These are phyloP conservation scores for Camelina sativa DNA, from an alignment of 345 rosid species.

Conservation along the genomic window DNA sequence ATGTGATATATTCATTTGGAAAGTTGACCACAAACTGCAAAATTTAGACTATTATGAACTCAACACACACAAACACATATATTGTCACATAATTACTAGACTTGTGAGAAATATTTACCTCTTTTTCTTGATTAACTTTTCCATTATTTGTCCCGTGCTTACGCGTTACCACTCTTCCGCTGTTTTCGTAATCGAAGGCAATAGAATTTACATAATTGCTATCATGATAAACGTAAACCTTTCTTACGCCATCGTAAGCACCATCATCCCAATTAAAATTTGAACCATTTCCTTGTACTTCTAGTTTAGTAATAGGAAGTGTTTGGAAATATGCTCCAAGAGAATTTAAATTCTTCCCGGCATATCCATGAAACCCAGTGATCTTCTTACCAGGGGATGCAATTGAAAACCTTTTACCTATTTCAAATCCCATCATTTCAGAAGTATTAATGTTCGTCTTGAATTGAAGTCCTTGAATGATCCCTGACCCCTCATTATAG, in stretches of 20 bases:
- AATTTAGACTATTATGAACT: no score
- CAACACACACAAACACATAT: no score
- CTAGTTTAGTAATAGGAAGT: neutral
- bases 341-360: neutral
- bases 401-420: neutral
- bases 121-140: no score
- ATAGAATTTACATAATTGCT: no score
- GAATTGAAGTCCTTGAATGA: neutral
- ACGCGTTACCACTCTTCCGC: no score
- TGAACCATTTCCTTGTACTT: no score
- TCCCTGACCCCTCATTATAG: neutral
- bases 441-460: neutral
- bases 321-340: neutral
- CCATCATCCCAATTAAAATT: neutral
- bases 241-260: neutral
- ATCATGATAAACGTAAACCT: no score
- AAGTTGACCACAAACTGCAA: neutral
- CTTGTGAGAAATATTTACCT: no score
- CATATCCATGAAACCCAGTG: neutral
- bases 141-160: no score
- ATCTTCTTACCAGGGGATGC: neutral
- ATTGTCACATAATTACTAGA: no score
- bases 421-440: neutral
- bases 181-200: no score
- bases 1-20: neutral